Base-by-base conservation (phyloP, 2,329 filamentous ascomycete genomes). In the Paecilomyces sp. region DNA sequence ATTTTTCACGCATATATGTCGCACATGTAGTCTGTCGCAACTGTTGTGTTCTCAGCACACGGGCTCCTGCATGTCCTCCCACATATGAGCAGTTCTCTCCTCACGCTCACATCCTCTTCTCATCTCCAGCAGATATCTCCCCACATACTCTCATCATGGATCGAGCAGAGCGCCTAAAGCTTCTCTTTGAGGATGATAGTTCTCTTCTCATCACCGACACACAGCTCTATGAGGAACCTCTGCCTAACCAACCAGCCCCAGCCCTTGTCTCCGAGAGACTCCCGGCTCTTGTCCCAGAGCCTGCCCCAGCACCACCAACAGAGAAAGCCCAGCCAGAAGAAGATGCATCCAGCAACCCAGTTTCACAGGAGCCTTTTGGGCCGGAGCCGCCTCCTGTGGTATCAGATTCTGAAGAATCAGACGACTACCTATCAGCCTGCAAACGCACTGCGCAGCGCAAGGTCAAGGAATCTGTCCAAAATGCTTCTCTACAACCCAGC, bases 111-210 rank as follows among this genome's bases (percentile, higher is more conserved):
- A 31, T 53, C 31, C 12, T 25, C 52, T 7, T 56, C 41, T 34
- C 30, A 33, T 50, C 24, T 24, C 15, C 33, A 31, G 34, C 34
- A 25, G 9, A 24, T 36, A 24, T 11, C 18, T 9, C 2, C n/a
- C 9, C 41, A 22, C 41, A 0, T 1, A 7, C 36, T 7, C n/a
- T 18, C 33, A 60, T 8, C n/a, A 73, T 72, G 71, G 64, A 65
- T n/a, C 59, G 57, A 34, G 15, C 15, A 28, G 64, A 65, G 22
- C 67, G 72, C 22, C 64, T 74, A 13, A 63, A 63, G 28, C 56
- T 74, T 30, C 66, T 74, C 47, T 73, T 75, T 55, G 55, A 60
- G 7, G 56, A 64, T 3, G 68, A 74, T 54, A 60, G 64, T 33
- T 54, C 54, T 11, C 62, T 74, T 31, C 56, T 72, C 18, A 55